Conservation (phyloP, 768 basidiomycete species). For the Kwoniella sp. region DNA sequence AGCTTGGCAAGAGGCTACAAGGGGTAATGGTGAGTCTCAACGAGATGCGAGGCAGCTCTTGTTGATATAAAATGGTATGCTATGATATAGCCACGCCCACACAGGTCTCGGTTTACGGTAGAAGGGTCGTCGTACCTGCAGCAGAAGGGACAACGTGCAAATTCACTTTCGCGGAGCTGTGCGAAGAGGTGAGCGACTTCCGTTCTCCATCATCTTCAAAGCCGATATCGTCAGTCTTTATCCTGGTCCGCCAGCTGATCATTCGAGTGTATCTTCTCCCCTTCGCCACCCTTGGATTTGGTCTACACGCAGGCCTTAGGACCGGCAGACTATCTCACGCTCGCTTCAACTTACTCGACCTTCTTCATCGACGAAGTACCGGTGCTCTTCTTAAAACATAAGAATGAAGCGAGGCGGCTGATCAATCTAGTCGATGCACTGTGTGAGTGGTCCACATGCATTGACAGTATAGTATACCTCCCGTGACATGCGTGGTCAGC, state of each 20-base stretch:
- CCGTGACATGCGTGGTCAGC: no score
- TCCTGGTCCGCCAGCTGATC: not conserved
- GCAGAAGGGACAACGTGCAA: conserved; percentile 58
- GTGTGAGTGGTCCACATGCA: conserved; percentile 59
- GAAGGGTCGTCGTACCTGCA: conserved; percentile 61
- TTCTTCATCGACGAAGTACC: conserved; percentile 63
- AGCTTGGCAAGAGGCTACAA: conserved; percentile 24
- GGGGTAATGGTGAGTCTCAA: conserved; percentile 25
- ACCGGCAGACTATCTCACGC: conserved; percentile 65
- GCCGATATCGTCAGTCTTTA: not conserved
- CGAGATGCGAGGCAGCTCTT: not conserved
- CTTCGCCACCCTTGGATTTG: not conserved
- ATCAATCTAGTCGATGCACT: conserved; percentile 68
- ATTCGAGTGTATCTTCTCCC: not conserved
- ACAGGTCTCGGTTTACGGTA: conserved; percentile 61
- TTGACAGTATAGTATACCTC: no score
- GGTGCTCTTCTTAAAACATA: conserved; percentile 60
- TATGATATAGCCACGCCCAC: conserved; percentile 25
- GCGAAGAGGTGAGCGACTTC: conserved; percentile 82
- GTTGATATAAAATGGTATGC: not conserved
- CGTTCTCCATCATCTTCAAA: not conserved
- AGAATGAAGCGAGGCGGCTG: conserved; percentile 66
- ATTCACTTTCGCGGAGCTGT: conserved; percentile 63
- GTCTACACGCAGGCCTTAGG: conserved; percentile 61
- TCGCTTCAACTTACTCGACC: conserved; percentile 62